Evolutionary conservation across 2,329 filamentous ascomycete genomes (phyloP), one percentile per base, ranked within the genome.

Genomic region (Intubia oerlemansii): DNA sequence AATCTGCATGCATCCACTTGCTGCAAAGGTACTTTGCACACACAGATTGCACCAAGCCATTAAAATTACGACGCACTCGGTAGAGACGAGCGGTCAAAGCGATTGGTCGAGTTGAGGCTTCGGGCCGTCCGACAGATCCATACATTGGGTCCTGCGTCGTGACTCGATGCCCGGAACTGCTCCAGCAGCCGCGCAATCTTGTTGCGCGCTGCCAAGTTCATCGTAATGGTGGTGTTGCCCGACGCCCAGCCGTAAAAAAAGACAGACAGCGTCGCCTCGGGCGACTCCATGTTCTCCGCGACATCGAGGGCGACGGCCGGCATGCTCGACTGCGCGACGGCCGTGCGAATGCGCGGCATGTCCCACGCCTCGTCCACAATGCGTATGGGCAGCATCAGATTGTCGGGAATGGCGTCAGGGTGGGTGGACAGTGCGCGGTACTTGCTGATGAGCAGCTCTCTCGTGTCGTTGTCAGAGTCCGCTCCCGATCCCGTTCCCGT

Each of bases 221-320:
- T 73, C 4, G 74, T 79, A 29, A 84, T 49, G 1, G 75, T 82
- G 2, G 71, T 76, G 16, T 62, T 43, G 1, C 59, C 53, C 7
- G 53, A 49, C 8, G 57, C 56, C 77, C 77, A 84, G 11, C 76
- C 76, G 41, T 70, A 69, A 29, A 76, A 52, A 42, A 82, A 79
- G 7, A 80, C 74, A 13, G 71, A 70, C 30, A 58, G 50, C 40
- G 79, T 81, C 32, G 53, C 51, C 17, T 47, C 44, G 1, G 44
- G 40, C 17, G 47, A 45, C 5, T 42, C 41, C 24, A 56, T 42
- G 10, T 47, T 41, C 12, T 29, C 25, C 10, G 42, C 41, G 0
- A 48, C 39, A 7, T 31, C 24, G 1, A 24, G 29, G 1, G 46
- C 46, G 18, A 77, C 66, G 10, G 55, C 48, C 0, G 62, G 68